Evolutionary conservation across 768 basidiomycete genomes (phyloP).

Genomic region (Hypholoma sublateritium): DNA sequence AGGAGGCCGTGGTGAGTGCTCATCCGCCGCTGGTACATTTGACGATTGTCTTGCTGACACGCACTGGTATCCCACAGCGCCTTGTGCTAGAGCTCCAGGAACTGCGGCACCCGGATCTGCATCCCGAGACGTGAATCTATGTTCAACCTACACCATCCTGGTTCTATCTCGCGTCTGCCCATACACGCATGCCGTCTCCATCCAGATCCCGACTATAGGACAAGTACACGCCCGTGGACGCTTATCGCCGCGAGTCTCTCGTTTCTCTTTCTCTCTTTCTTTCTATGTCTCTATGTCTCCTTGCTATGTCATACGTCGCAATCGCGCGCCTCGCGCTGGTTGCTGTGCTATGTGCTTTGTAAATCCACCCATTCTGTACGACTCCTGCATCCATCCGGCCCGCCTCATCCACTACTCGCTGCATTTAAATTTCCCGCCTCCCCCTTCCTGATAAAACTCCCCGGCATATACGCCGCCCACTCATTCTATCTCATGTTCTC

Average conservation of each 20-base stretch:
- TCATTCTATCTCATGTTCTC: not conserved
- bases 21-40: too few relatives aligned
- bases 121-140: too few relatives aligned
- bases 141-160: too few relatives aligned
- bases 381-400: constrained; percentile 11
- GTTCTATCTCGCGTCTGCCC: too few relatives aligned
- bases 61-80: constrained; percentile 36
- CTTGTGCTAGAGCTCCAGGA: constrained; percentile 64
- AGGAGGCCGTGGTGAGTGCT: constrained; percentile 51
- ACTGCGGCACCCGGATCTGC: constrained; percentile 24
- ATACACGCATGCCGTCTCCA: too few relatives aligned
- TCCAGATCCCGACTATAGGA: too few relatives aligned
- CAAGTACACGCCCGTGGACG: too few relatives aligned
- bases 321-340: not conserved
- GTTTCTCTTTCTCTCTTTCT: not conserved
- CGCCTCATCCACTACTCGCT: not conserved
- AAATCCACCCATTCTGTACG: constrained; percentile 14
- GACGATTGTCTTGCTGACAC: too few relatives aligned
- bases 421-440: not conserved
- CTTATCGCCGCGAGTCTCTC: not conserved
- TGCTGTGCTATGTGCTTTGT: constrained; percentile 22
- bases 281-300: constrained; percentile 5
- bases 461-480: not conserved
- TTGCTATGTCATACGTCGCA: constrained; percentile 14
- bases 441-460: not conserved